Percentiles rank a stretch among this genome's conserved stretches.
Conservation (phyloP, 2,329 filamentous ascomycete species). For the Curvularia lunata region DNA sequence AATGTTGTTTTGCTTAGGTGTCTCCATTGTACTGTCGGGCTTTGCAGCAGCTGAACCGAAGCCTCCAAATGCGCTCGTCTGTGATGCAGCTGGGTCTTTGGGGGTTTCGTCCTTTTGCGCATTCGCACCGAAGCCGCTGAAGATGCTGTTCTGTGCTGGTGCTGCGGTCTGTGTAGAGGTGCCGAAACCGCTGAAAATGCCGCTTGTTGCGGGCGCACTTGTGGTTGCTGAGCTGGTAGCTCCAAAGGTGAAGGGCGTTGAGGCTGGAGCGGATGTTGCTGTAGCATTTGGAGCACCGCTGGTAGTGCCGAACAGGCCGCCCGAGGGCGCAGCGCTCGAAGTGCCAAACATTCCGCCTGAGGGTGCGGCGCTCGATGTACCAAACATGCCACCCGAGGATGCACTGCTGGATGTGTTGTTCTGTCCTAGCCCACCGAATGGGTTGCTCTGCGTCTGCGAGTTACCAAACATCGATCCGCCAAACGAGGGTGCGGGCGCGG, state of each 20-base stretch:
- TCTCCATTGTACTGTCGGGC: constrained; percentile 13
- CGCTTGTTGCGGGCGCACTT: constrained; percentile 23
- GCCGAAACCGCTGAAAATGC: constrained; percentile 18
- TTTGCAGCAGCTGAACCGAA: constrained; percentile 28
- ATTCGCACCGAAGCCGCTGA: constrained; percentile 22
- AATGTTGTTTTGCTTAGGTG: constrained; percentile 17
- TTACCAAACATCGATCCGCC: constrained; percentile 26
- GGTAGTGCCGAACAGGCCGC: constrained; percentile 21
- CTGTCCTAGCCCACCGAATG: constrained; percentile 29
- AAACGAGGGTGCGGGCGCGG: constrained; percentile 21
- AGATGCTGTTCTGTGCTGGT: constrained; percentile 16
- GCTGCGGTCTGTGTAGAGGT: constrained; percentile 8
- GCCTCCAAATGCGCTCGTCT: constrained; percentile 23
- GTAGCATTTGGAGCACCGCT: constrained; percentile 21
- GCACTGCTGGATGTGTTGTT: constrained; percentile 17
- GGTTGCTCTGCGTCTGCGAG: constrained; percentile 27
- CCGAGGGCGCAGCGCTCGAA: constrained; percentile 20
- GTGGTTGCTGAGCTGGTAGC: constrained; percentile 19
- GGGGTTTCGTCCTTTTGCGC: constrained; percentile 14
- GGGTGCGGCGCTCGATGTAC: constrained; percentile 16
- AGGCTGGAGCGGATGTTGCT: constrained; percentile 23
- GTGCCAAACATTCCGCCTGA: constrained; percentile 28
- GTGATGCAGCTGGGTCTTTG: constrained; percentile 15
- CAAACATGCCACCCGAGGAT: constrained; percentile 20
- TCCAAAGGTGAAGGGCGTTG: constrained; percentile 28